These are phyloP conservation scores for Leccinum incarnatum DNA, from an alignment of 768 basidiomycete genomes.

Conservation along the genomic window DNA sequence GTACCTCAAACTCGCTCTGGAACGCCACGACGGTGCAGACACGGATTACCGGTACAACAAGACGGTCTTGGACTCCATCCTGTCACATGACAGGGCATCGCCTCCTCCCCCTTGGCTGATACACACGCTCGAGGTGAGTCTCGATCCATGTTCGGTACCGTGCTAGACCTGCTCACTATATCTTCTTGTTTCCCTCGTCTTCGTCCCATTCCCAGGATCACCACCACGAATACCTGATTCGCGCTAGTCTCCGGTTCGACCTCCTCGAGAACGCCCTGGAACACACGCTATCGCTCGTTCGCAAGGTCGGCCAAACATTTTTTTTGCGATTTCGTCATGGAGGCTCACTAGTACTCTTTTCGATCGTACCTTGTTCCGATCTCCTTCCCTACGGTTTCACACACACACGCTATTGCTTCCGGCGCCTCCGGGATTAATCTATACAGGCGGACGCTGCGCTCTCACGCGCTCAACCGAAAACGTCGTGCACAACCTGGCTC, in stretches of 20 bases:
- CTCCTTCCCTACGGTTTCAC: neutral
- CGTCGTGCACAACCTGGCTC: constrained; percentile 68
- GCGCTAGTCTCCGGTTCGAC: constrained; percentile 75
- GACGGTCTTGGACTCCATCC: constrained; percentile 70
- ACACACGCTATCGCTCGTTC: constrained; percentile 66
- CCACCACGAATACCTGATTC: constrained; percentile 83
- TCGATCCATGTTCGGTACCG: neutral
- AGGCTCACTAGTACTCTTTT: constrained; percentile 5
- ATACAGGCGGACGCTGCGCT: constrained; percentile 52
- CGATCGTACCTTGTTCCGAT: neutral
- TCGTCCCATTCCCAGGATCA: constrained; percentile 41
- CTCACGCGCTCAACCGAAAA: constrained; percentile 49
- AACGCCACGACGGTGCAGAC: constrained; percentile 68
- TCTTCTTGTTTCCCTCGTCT: neutral
- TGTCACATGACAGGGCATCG: constrained; percentile 58
- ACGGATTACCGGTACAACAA: constrained; percentile 78
- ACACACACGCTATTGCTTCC: neutral
- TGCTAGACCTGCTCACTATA: neutral
- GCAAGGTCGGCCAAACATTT: constrained; percentile 51
- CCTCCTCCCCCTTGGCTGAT: constrained; percentile 84
- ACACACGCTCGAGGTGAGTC: constrained; percentile 63
- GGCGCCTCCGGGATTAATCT: neutral
- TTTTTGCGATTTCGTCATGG: neutral
- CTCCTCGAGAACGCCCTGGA: constrained; percentile 74
- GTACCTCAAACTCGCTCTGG: constrained; percentile 77